Evolutionary conservation across 163 green algal species (phyloP).

Genomic region (Botryococcus braunii): DNA sequence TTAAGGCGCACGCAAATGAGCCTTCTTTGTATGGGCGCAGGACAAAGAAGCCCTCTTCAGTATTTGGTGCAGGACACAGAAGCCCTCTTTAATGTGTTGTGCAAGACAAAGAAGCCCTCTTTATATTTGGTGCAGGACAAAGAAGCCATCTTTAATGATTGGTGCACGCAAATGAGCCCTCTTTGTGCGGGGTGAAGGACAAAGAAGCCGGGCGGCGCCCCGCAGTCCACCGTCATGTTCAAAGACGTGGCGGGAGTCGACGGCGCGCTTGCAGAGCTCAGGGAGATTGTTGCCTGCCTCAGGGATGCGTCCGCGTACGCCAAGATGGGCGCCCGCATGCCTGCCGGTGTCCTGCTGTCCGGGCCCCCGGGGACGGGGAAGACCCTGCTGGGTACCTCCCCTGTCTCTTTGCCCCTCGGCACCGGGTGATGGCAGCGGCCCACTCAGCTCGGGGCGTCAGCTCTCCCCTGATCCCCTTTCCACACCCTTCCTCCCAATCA

Average conservation of each 20-base stretch:
- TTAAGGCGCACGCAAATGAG: too few relatives aligned
- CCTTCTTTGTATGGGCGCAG: too few relatives aligned
- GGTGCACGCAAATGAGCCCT: too few relatives aligned
- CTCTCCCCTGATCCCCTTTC: neutral
- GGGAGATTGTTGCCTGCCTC: slow-evolving; percentile 62
- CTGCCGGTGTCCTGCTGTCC: slow-evolving; percentile 81
- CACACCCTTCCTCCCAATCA: neutral
- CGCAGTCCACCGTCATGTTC: slow-evolving; percentile 38
- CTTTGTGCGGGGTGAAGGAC: slow-evolving; percentile 25
- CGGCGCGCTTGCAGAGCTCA: slow-evolving; percentile 73
- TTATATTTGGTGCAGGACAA: too few relatives aligned
- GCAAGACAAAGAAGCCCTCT: too few relatives aligned
- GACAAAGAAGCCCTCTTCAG: too few relatives aligned
- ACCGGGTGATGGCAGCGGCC: neutral
- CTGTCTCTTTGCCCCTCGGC: neutral
- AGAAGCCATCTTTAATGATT: too few relatives aligned
- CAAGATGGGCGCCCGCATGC: slow-evolving; percentile 56
- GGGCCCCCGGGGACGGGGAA: slow-evolving; percentile 92
- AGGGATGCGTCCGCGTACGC: slow-evolving; percentile 21
- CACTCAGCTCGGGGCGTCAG: neutral
- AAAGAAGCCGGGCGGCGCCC: too few relatives aligned
- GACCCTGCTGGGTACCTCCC: slow-evolving; percentile 56
- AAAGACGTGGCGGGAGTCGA: slow-evolving; percentile 50
- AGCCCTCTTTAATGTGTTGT: too few relatives aligned
- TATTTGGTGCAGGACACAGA: too few relatives aligned